phyloP scores from a whole-genome alignment of 164 flowering plant genomes.

The Magnolia sinica region DNA sequence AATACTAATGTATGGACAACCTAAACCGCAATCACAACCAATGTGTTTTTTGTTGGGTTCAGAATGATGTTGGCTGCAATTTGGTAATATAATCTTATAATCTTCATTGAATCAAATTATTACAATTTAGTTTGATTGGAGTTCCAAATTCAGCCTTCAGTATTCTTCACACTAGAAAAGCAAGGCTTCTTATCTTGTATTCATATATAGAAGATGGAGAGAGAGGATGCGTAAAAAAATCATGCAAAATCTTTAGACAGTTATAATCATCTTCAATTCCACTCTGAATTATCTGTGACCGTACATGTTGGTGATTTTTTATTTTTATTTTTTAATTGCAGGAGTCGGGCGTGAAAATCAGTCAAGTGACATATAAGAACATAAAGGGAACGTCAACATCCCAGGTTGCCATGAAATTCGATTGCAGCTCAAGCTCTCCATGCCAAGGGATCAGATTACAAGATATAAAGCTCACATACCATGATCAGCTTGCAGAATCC shows the following conservation, averaged over 20 bases:
- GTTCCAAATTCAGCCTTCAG: too few species aligned
- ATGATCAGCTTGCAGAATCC: conserved; percentile 9
- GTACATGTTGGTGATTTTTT: not conserved
- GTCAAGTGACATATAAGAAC: conserved; percentile 15
- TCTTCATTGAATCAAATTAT: not conserved
- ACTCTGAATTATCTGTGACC: not conserved
- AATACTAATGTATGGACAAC: too few species aligned
- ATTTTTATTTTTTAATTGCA: not conserved
- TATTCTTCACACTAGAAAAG: not conserved
- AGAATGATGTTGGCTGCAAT: not conserved
- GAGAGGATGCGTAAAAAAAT: not conserved
- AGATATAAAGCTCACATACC: conserved; percentile 20
- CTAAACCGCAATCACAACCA: not conserved
- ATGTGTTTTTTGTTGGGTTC: not conserved
- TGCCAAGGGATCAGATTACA: conserved; percentile 19
- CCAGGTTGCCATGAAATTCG: conserved; percentile 22
- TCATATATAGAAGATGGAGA: too few species aligned
- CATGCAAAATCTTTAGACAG: not conserved
- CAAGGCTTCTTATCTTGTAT: not conserved
- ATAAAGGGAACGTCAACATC: conserved; percentile 26
- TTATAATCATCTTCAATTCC: not conserved
- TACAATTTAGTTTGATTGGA: too few species aligned
- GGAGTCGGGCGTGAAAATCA: conserved; percentile 25
- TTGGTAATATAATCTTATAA: not conserved
- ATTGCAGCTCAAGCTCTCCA: conserved; percentile 19